A percentile compares a stretch with the other conserved stretches of the same genome.
Conservation (phyloP, 2,329 filamentous ascomycete species). For the Xylaria polymorpha region DNA sequence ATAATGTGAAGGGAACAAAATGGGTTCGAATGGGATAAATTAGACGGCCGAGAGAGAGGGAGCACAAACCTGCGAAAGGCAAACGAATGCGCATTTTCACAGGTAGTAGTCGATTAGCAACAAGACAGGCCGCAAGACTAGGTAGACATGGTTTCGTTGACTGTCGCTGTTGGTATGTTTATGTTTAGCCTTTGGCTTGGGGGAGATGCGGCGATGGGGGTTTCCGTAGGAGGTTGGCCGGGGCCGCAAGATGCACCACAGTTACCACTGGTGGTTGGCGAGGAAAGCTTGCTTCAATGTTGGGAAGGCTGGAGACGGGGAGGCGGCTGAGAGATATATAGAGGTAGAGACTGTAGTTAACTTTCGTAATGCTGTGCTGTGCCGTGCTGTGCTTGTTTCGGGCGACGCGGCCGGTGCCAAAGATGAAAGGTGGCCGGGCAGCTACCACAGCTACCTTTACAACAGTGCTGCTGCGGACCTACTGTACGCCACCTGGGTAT, state of each 20-base stretch:
- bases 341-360: not conserved
- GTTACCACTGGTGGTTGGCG: not conserved
- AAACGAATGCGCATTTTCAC: slow-evolving; percentile 82
- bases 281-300: too few relatives aligned
- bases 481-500: not conserved
- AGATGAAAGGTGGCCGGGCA: slow-evolving; percentile 11
- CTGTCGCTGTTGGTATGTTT: slow-evolving; percentile 1
- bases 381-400: not conserved
- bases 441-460: not conserved
- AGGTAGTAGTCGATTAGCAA: slow-evolving; percentile 30
- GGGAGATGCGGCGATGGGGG: not conserved
- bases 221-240: slow-evolving; percentile 1
- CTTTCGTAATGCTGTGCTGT: not conserved
- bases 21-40: not conserved
- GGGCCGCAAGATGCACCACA: not conserved
- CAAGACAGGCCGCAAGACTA: slow-evolving; percentile 30
- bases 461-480: not conserved
- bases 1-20: not conserved
- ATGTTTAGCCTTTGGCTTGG: not conserved
- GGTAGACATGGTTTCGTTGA: slow-evolving; percentile 37
- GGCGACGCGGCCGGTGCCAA: slow-evolving; percentile 10
- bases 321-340: not conserved
- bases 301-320: not conserved
- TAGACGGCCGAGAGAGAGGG: slow-evolving; percentile 6
- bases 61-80: slow-evolving; percentile 82